Evolutionary conservation across 345 rosid genomes (phyloP), one percentile per base, ranked within the genome.

Genomic region (Salix caprea): DNA sequence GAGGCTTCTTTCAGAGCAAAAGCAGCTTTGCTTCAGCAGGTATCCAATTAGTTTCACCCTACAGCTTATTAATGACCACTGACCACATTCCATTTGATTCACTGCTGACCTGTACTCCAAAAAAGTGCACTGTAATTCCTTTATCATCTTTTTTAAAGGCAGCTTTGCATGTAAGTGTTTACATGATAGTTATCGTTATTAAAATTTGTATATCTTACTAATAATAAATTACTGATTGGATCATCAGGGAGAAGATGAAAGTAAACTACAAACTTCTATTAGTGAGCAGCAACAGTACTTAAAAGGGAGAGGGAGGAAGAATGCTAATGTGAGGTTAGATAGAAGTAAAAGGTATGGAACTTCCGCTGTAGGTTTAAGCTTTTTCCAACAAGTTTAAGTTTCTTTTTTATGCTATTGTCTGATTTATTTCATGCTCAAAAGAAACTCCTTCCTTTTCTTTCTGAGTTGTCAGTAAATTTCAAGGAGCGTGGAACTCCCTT

Each of bases 1-100:
- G 98, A 96, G 85, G 99, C 90, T 70, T 96, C 99, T 83, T 92
- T 91, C 84, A 88, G 98, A 81, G 98, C 94, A 73, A 96, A 96
- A 89, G 93, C 97, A 77, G 98, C 88, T 84, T 91, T 86, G 76
- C 83, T 92, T 74, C 91, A 83, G 82, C 96, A 86, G 96, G 99
- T 93, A 70, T 73, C 80, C 32, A n/a, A 72, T 72, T 75, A 67
- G 14, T 39, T 75, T 46, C 44, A 72, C 40, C 14, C 56, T 28
- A 9, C 24, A 40, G 60, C 36, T 40, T 40, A 65, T 56, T 50
- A 32, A 72, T 42, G 23, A 58, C 36, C 39, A 34, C 52, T 76
- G 34, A 56, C 42, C 7, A 34, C 56, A 56, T 14, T 52, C 30
- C 19, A 48, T 54, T 46, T 54, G 42, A 28, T 40, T 48, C 42